Conservation (phyloP, 192 early-diverging fungal genomes). For the Tieghemiomyces parasiticus region DNA sequence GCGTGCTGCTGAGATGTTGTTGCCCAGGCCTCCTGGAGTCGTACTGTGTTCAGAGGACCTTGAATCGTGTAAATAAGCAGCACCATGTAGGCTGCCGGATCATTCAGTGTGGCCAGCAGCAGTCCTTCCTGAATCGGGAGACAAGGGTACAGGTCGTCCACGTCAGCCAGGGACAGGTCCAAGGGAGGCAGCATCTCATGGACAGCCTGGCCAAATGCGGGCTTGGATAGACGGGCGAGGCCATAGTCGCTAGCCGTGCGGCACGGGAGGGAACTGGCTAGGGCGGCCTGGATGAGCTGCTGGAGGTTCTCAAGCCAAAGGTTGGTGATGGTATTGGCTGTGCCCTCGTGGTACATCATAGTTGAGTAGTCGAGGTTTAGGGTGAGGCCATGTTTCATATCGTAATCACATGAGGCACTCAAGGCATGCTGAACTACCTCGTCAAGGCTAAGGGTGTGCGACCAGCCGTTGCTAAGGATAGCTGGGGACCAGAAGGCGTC, state of each 20-base stretch:
- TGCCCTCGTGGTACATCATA: background rate
- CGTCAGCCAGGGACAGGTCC: background rate
- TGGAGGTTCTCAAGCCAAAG: background rate
- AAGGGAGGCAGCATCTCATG: background rate
- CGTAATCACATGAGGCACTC: too few species aligned
- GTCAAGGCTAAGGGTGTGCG: too few species aligned
- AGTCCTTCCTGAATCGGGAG: background rate
- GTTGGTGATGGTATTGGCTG: background rate
- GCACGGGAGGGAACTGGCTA: background rate
- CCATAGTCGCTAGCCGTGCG: background rate
- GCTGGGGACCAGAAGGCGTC: too few species aligned
- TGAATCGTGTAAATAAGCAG: background rate
- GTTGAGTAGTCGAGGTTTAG: too few species aligned
- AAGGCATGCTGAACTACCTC: too few species aligned
- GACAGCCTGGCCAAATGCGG: background rate
- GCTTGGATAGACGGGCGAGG: background rate
- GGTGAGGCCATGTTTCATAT: background rate
- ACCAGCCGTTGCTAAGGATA: too few species aligned
- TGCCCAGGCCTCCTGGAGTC: background rate
- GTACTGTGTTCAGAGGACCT: background rate
- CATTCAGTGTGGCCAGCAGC: background rate
- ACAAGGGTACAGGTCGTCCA: background rate
- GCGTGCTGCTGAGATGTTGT: background rate
- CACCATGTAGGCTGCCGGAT: conserved; percentile 1
- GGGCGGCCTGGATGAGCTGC: background rate